Evolutionary conservation across 768 basidiomycete species (phyloP), one percentile per base, ranked within the genome.

Genomic region (Solioccasus polychromus): DNA sequence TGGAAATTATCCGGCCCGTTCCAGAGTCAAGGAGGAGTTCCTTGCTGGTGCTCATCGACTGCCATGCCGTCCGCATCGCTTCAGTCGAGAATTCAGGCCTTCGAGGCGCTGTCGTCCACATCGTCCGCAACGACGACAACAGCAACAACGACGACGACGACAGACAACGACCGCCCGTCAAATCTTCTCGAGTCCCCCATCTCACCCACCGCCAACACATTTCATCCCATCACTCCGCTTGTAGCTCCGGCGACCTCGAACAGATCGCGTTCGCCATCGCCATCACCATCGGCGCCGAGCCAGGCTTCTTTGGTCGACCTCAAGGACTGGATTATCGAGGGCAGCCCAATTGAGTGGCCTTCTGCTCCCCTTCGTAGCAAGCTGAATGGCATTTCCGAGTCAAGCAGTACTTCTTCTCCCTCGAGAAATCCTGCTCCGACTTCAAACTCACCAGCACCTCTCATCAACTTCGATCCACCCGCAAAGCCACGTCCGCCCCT

Each of bases 261-360:
- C 35, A 49, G 52, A 37, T 66, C 66, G 31, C 51, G 52, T 26
- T 78, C 80, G 2, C 71, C 77, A 4, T 78, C 80, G 1, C 74
- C 77, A 0, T 71, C 77, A 2, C 71, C 73, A 48, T 68, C 24
- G 49, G n/a, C n/a, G n/a, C n/a, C 52, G 35, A 68, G 74, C 26
- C 82, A 77, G 58, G 70, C 79, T 0, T 85, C 85, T 28, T 69
- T 85, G 42, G 77, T 86, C 52, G 85, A 88, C 65, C 71, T 88
- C 47, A 77, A 76, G 46, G 85, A 88, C 62, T 87, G 85, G 84
- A 75, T 85, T 42, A 69, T 85, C 43, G 84, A 83, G 38, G 80
- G 83, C 51, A 79, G 77, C 9, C 72, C 76, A 19, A 61, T 67
- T 5, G 53, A 54, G n/a, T 42, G 34, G 3, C 50, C 46, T 24